Base-by-base conservation (phyloP, 768 basidiomycete species). In the Hericium erinaceus region DNA sequence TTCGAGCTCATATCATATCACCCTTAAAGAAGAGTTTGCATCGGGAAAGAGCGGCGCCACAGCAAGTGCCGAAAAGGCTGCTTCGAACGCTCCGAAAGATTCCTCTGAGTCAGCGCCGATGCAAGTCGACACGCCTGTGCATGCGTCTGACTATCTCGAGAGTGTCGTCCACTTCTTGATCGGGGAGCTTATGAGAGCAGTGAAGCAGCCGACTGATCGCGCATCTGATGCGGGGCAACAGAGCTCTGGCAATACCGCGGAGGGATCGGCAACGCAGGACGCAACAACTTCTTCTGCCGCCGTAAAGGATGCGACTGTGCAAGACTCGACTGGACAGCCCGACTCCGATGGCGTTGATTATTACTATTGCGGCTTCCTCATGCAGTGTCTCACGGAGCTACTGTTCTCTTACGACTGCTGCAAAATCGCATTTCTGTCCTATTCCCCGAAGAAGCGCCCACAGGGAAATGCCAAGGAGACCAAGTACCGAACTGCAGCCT, bases 341-440 rank as follows among this genome's bases (percentile, higher is more conserved):
- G 41, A 55, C 7, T 16, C 41, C 11, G 16, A 16, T 13, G 39
- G 22, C 13, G 20, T 44, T 44, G 67, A 73, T 63, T 72, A 73
- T 56, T 75, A 72, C 70, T 90, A 89, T 64, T 75, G 80, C 15
- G 89, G 85, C 65, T 92, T 95, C 78, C 72, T 92, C 61, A 92
- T 95, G 87, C 90, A 94, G 67, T 88, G 85, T 62, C 75, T 98
- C 49, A 91, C 93, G 2, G 97, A 99, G 72, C 75, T 98, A 10
- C 72, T 97, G 12, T 92, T 95, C 60, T 98, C 93, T 12, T 99
- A 98, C 65, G 87, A 93, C 63, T 70, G 83, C 6, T 95, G 92
- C 82, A 99, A 98, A 70, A 68, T 84, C 24, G 84, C 88, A 5
- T 92, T 99, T 71, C 69, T 97, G 54, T 86, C 89, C 0, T 92